These are phyloP conservation scores for Sporothrix brasiliensis DNA, from an alignment of 2,329 filamentous ascomycete genomes.

Conservation along the genomic window DNA sequence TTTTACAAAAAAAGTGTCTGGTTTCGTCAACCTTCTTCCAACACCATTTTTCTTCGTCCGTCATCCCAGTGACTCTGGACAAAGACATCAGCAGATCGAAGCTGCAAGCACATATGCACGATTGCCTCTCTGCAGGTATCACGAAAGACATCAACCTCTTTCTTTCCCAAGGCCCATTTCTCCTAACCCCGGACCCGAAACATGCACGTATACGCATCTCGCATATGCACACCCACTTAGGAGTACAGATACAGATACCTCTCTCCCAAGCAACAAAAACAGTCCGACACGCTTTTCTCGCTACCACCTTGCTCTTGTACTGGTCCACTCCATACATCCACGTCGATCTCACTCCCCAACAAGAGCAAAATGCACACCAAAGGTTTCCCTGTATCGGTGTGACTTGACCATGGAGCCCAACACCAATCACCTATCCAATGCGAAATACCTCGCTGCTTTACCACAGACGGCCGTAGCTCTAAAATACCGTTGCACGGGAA, in stretches of 20 bases:
- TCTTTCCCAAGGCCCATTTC: neutral
- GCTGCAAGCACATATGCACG: conserved; percentile 13
- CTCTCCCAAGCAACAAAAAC: conserved; percentile 1
- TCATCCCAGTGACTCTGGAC: neutral
- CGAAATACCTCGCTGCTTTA: neutral
- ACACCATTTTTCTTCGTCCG: conserved; percentile 1
- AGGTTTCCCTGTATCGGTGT: conserved; percentile 1
- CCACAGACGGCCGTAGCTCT: neutral
- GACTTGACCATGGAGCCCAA: neutral
- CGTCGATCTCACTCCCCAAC: neutral
- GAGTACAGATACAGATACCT: neutral
- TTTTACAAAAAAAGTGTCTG: conserved; percentile 15
- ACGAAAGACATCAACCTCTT: conserved; percentile 18
- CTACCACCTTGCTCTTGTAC: conserved; percentile 6
- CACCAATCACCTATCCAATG: conserved; percentile 17
- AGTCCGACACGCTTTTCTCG: neutral
- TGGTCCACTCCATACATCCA: neutral
- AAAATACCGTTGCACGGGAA: neutral
- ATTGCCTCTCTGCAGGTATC: conserved; percentile 25
- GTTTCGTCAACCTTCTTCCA: conserved; percentile 10
- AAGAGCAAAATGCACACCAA: conserved; percentile 7
- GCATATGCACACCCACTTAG: neutral
- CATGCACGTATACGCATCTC: neutral
- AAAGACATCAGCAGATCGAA: conserved; percentile 13
- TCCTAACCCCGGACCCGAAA: conserved; percentile 21